A percentile compares a stretch with the other conserved stretches of the same genome.
phyloP scores from a whole-genome alignment of 1,284 basidiomycete species.

The Apiotrichum brassicae region DNA sequence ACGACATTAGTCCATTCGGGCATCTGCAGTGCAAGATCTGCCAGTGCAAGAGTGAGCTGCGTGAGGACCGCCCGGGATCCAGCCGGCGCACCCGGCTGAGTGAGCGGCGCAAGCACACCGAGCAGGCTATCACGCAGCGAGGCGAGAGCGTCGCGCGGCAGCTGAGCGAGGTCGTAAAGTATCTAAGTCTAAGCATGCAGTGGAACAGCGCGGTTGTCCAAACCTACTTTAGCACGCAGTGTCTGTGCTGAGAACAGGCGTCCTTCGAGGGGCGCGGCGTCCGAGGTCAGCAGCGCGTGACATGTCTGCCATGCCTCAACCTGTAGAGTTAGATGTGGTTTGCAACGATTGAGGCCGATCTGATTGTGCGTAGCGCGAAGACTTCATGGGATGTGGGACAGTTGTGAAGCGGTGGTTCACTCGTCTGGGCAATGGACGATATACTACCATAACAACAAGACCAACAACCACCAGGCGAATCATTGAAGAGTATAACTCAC shows the following conservation, averaged over 20 bases:
- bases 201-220: no score
- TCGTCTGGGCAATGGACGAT: no score
- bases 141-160: constrained; percentile 65
- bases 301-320: constrained; percentile 93
- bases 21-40: constrained; percentile 86
- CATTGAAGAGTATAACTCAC: constrained; percentile 60
- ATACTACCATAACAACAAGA: no score
- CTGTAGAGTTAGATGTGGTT: constrained; percentile 51
- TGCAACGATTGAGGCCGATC: no score
- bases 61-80: constrained; percentile 82
- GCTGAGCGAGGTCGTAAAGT: constrained; percentile 88
- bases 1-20: constrained; percentile 79
- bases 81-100: constrained; percentile 50
- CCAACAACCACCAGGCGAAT: no score
- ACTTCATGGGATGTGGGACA: no score
- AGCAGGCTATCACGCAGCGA: constrained; percentile 82
- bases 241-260: constrained; percentile 96
- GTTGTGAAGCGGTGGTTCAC: no score
- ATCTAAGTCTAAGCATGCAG: constrained; percentile 68
- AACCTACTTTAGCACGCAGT: constrained; percentile 80
- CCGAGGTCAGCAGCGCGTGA: constrained; percentile 77
- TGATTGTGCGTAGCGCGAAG: no score
- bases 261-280: constrained; percentile 70
- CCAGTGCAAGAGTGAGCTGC: constrained; percentile 82
- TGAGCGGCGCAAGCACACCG: constrained; percentile 60